Percentiles rank a stretch among this genome's conserved stretches.
Evolutionary conservation across 805 yeast species (phyloP).

Genomic region (Saccharomycopsis fermentans): DNA sequence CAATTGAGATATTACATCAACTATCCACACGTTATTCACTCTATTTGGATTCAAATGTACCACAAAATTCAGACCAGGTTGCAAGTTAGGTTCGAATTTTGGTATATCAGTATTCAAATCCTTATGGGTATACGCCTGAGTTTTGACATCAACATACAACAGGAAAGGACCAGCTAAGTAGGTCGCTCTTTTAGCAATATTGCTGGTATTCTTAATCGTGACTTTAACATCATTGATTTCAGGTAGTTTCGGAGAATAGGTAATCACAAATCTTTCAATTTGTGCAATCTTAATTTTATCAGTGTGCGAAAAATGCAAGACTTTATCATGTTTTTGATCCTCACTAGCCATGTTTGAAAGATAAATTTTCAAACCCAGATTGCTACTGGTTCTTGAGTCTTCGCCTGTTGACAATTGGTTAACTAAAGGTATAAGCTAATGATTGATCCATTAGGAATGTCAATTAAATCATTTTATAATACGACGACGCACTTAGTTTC

Average conservation of each 20-base stretch:
- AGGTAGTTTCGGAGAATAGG: slow-evolving; percentile 24
- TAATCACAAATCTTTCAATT: slow-evolving; percentile 43
- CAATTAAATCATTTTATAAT: no score
- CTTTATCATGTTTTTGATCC: neutral
- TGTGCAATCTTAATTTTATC: slow-evolving; percentile 36
- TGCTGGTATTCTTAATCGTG: neutral
- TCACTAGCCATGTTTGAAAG: neutral
- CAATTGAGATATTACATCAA: slow-evolving; percentile 64
- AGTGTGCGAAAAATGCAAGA: neutral
- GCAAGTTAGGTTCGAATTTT: slow-evolving; percentile 56
- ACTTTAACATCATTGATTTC: neutral
- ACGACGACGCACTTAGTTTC: no score
- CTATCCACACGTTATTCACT: slow-evolving; percentile 50
- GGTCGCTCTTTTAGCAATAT: slow-evolving; percentile 54
- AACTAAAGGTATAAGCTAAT: no score
- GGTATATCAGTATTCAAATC: slow-evolving; percentile 72
- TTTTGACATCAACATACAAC: slow-evolving; percentile 60
- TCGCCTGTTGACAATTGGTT: no score
- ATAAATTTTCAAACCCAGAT: no score
- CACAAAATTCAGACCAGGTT: slow-evolving; percentile 54
- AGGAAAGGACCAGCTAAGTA: slow-evolving; percentile 67
- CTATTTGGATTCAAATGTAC: slow-evolving; percentile 57
- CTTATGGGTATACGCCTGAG: slow-evolving; percentile 43
- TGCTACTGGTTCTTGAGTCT: no score
- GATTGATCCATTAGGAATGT: no score